Evolutionary conservation across 371 early-diverging fungal species (phyloP).

Genomic region (Mortierella sp.): DNA sequence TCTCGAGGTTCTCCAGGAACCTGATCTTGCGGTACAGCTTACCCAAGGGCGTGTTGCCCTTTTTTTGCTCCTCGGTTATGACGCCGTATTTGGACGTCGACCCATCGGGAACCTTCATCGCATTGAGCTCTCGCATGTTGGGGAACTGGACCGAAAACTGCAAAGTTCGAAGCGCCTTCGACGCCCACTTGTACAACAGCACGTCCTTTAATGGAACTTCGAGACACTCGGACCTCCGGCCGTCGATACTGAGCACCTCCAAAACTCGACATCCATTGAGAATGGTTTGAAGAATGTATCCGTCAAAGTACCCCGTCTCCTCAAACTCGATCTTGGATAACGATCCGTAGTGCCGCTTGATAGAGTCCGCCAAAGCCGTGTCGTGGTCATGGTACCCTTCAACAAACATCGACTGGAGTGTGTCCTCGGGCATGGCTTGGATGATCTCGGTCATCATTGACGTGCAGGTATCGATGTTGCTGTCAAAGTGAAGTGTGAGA

Average conservation of each 20-base stretch:
- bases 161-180: not conserved
- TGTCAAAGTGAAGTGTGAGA: not conserved
- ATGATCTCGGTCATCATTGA: not conserved
- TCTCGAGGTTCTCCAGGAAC: not conserved
- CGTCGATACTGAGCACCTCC: not conserved
- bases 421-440: not conserved
- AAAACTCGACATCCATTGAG: not conserved
- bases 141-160: not conserved
- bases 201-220: not conserved
- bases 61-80: conserved; percentile 1
- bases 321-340: not conserved
- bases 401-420: not conserved
- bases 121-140: not conserved
- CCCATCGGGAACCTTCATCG: not conserved
- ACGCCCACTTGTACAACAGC: not conserved
- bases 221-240: not conserved
- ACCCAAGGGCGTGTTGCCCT: not conserved
- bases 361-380: not conserved
- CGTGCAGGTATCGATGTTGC: not conserved
- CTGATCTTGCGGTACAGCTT: conserved; percentile 5
- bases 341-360: not conserved
- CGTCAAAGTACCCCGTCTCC: not conserved
- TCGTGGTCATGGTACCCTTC: not conserved
- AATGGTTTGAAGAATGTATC: not conserved
- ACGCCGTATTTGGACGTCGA: not conserved